phyloP scores from a whole-genome alignment of 148 eudicot species.

The Rhododendron molle region DNA sequence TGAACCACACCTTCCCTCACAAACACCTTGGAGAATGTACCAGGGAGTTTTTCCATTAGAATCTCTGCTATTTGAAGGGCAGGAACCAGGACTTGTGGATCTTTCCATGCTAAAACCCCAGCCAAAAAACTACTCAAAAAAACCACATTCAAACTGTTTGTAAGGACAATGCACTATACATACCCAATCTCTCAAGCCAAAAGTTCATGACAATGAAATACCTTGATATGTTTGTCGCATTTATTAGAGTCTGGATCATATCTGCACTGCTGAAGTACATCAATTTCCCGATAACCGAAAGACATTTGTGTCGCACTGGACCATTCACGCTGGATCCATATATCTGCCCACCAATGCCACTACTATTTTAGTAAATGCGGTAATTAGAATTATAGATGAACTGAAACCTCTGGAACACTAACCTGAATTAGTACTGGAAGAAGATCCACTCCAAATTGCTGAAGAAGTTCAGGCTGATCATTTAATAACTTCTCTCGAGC shows the following conservation, averaged over 20 bases:
- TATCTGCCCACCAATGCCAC: conserved; percentile 41
- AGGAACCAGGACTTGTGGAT: conserved; percentile 92
- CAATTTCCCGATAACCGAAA: conserved; percentile 87
- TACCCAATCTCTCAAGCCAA: neutral
- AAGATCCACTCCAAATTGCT: conserved; percentile 87
- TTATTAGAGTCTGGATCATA: conserved; percentile 70
- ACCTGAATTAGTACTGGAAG: conserved; percentile 97
- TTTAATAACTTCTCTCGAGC: conserved; percentile 67
- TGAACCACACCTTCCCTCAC: conserved; percentile 97
- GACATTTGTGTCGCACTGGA: conserved; percentile 96
- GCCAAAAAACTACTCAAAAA: conserved; percentile 67
- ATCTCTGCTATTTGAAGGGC: conserved; percentile 96
- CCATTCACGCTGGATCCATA: conserved; percentile 98
- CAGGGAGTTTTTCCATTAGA: conserved; percentile 94
- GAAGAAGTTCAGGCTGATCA: conserved; percentile 92
- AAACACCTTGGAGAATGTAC: conserved; percentile 84
- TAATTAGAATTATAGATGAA: neutral
- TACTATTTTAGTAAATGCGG: conserved; percentile 3
- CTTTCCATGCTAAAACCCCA: conserved; percentile 98
- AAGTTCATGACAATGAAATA: conserved; percentile 13
- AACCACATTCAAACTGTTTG: neutral
- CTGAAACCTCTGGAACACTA: neutral
- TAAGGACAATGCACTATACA: neutral
- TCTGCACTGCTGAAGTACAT: conserved; percentile 93
- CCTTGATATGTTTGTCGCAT: conserved; percentile 82